Conservation (phyloP, 345 rosid genomes). For the Durio zibethinus region DNA sequence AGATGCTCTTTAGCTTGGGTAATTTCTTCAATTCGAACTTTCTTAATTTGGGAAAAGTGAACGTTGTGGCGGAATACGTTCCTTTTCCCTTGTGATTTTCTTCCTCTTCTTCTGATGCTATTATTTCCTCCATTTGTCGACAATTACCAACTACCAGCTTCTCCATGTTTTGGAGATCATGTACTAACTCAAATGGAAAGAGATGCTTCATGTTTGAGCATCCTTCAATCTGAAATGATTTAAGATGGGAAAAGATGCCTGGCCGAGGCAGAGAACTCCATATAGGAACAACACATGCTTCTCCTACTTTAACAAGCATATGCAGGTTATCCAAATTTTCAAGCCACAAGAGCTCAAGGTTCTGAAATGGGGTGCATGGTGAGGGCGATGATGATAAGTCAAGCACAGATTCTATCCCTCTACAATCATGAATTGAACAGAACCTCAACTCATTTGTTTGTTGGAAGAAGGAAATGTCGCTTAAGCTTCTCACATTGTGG, state of each 20-base stretch:
- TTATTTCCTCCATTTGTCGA: neutral
- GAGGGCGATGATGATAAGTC: neutral
- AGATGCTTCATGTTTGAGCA: neutral
- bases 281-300: neutral
- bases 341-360: neutral
- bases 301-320: neutral
- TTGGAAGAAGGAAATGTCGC: neutral
- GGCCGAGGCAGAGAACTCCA: neutral
- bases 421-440: neutral
- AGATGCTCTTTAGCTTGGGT: neutral
- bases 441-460: neutral
- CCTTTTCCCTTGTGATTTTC: neutral
- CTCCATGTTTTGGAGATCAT: neutral
- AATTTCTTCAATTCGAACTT: neutral
- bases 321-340: neutral
- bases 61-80: neutral
- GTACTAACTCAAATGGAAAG: neutral
- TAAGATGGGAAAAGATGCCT: neutral
- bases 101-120: neutral
- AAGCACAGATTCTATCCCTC: neutral
- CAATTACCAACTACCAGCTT: neutral
- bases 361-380: neutral
- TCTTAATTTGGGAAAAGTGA: neutral
- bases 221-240: neutral
- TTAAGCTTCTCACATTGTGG: neutral